A percentile compares a stretch with the other conserved stretches of the same genome.
Evolutionary conservation across 2,329 filamentous ascomycete genomes (phyloP).

Genomic region (Fusarium agapanthi): DNA sequence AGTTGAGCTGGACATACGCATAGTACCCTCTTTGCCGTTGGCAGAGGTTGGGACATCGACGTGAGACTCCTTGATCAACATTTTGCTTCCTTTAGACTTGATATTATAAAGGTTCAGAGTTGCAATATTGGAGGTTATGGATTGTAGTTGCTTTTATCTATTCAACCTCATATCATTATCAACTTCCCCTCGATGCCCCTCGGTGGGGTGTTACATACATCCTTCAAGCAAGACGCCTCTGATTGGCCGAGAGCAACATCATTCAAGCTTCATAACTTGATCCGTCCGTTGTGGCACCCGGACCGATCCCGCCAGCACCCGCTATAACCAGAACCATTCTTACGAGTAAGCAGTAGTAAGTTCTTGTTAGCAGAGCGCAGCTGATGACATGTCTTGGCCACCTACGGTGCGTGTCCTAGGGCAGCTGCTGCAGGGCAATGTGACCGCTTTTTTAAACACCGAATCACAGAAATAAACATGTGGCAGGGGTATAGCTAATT

Average conservation of each 20-base stretch:
- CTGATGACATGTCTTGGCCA: not conserved
- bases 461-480: constrained; percentile 10
- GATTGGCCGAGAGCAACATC: constrained; percentile 16
- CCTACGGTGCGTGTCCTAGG: not conserved
- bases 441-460: constrained; percentile 21
- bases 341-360: not conserved
- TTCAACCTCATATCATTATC: constrained; percentile 24
- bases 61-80: constrained; percentile 65
- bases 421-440: constrained; percentile 5
- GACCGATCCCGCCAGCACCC: constrained; percentile 20
- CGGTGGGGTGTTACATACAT: constrained; percentile 30
- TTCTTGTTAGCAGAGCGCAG: not conserved
- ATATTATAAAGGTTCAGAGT: not conserved
- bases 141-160: not conserved
- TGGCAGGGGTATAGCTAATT: constrained; percentile 20
- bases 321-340: not conserved
- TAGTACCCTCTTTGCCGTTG: constrained; percentile 63
- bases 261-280: constrained; percentile 27
- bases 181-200: constrained; percentile 31
- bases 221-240: constrained; percentile 1
- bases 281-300: constrained; percentile 13
- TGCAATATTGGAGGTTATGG: not conserved
- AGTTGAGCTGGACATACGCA: constrained; percentile 53
- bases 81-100: constrained; percentile 38
- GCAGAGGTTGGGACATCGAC: constrained; percentile 60